Conservation (phyloP, 495 filamentous ascomycete species). For the Penicillium malachiteum region DNA sequence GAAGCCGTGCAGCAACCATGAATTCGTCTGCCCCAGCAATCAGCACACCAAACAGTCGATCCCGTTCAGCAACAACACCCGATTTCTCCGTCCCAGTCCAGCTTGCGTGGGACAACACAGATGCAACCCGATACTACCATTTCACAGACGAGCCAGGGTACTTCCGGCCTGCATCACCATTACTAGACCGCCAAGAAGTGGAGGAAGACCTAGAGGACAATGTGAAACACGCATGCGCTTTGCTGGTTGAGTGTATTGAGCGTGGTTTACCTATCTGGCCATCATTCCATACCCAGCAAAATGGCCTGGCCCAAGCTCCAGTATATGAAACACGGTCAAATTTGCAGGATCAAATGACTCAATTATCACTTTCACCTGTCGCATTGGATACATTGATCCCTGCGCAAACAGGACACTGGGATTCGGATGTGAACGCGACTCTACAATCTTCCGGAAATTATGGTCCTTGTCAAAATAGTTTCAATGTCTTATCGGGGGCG, state of each 20-base stretch:
- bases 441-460: too few species aligned
- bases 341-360: background rate
- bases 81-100: slow-evolving; percentile 10
- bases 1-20: slow-evolving; percentile 14
- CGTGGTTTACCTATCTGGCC: slow-evolving; percentile 24
- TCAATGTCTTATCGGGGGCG: background rate
- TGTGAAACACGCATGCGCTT: slow-evolving; percentile 22
- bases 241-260: slow-evolving; percentile 26
- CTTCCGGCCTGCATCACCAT: slow-evolving; percentile 20
- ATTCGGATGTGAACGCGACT: background rate
- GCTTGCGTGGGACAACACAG: slow-evolving; percentile 7
- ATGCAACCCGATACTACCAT: slow-evolving; percentile 12
- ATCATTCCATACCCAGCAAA: slow-evolving; percentile 1
- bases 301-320: background rate
- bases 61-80: slow-evolving; percentile 22
- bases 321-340: slow-evolving; percentile 4
- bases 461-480: background rate
- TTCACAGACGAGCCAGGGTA: slow-evolving; percentile 27
- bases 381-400: background rate
- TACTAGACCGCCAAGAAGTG: slow-evolving; percentile 20
- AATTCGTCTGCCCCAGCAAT: slow-evolving; percentile 1
- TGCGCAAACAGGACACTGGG: background rate
- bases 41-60: slow-evolving; percentile 14
- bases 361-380: background rate
- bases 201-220: slow-evolving; percentile 24